Percentiles rank a stretch among this genome's conserved stretches.
phyloP scores from a whole-genome alignment of 2,329 filamentous ascomycete species.

The Diaporthe helianthi region DNA sequence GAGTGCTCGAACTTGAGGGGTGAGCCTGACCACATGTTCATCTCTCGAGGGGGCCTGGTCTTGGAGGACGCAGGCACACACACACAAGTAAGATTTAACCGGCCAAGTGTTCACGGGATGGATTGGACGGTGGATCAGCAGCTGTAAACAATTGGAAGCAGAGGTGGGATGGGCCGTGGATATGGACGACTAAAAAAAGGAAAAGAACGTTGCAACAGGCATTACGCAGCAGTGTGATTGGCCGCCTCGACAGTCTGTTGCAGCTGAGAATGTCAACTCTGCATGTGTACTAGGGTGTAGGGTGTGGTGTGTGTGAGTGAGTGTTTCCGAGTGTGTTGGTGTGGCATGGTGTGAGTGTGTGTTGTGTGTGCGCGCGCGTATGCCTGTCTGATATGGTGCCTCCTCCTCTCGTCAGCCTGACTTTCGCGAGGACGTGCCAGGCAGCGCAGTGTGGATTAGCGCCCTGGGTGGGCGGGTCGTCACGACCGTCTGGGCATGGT shows the following conservation, averaged over 20 bases:
- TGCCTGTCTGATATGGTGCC: constrained; percentile 4
- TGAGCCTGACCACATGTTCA: constrained; percentile 33
- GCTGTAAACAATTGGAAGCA: constrained; percentile 24
- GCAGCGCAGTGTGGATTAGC: no score
- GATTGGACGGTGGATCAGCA: constrained; percentile 19
- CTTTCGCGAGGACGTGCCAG: constrained; percentile 22
- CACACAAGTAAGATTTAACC: constrained; percentile 13
- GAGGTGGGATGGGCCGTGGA: constrained; percentile 8
- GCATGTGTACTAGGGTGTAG: constrained; percentile 8
- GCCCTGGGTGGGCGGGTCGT: not conserved
- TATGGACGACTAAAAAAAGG: constrained; percentile 21
- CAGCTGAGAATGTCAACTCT: constrained; percentile 25
- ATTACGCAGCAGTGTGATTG: constrained; percentile 7
- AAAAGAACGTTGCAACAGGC: constrained; percentile 14
- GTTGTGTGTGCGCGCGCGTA: not conserved
- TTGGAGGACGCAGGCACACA: constrained; percentile 3
- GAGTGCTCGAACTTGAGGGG: constrained; percentile 34
- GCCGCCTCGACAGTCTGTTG: constrained; percentile 8
- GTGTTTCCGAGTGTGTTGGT: not conserved
- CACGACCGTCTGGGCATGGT: not conserved
- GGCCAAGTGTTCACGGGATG: constrained; percentile 2
- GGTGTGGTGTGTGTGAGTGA: not conserved
- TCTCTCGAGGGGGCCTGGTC: not conserved
- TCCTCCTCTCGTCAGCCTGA: constrained; percentile 13
- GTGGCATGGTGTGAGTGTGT: not conserved